phyloP scores from a whole-genome alignment of 108 stramenopile genomes.

The Stephanodiscus triporus region DNA sequence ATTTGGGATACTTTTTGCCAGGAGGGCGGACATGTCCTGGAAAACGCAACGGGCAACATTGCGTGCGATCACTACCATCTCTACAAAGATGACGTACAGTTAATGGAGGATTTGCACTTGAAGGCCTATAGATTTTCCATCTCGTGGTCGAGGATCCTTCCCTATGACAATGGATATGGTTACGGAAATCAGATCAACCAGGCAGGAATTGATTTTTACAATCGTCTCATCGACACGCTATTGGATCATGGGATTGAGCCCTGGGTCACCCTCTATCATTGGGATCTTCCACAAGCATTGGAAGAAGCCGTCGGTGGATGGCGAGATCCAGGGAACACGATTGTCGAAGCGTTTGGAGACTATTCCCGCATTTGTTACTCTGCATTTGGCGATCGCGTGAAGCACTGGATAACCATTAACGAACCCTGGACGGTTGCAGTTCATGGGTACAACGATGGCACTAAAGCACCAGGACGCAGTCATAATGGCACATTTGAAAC shows the following conservation, averaged over 20 bases:
- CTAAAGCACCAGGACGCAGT: slow-evolving; percentile 83
- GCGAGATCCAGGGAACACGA: slow-evolving; percentile 38
- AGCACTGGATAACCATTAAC: slow-evolving; percentile 94
- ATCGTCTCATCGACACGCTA: slow-evolving; percentile 81
- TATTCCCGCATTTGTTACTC: slow-evolving; percentile 92
- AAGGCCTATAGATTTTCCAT: slow-evolving; percentile 93
- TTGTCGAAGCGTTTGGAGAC: slow-evolving; percentile 75
- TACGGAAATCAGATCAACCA: slow-evolving; percentile 55
- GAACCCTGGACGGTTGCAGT: slow-evolving; percentile 91
- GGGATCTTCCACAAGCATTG: slow-evolving; percentile 92
- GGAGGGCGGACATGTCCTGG: slow-evolving; percentile 23
- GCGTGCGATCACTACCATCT: slow-evolving; percentile 93
- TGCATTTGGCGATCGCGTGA: slow-evolving; percentile 89
- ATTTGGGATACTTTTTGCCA: slow-evolving; percentile 92
- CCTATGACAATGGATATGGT: slow-evolving; percentile 41
- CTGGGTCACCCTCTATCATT: slow-evolving; percentile 92
- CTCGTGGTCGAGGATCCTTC: slow-evolving; percentile 90
- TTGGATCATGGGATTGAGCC: slow-evolving; percentile 84
- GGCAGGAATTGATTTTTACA: slow-evolving; percentile 88
- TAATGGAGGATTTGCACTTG: slow-evolving; percentile 81
- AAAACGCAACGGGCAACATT: slow-evolving; percentile 65
- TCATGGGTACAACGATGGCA: slow-evolving; percentile 84
- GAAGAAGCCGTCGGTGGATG: slow-evolving; percentile 87
- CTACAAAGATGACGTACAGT: slow-evolving; percentile 77
- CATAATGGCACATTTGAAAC: slow-evolving; percentile 47